Evolutionary conservation across 2,329 filamentous ascomycete genomes (phyloP), one percentile per base, ranked within the genome.

Genomic region (Phialemonium atrogriseum): DNA sequence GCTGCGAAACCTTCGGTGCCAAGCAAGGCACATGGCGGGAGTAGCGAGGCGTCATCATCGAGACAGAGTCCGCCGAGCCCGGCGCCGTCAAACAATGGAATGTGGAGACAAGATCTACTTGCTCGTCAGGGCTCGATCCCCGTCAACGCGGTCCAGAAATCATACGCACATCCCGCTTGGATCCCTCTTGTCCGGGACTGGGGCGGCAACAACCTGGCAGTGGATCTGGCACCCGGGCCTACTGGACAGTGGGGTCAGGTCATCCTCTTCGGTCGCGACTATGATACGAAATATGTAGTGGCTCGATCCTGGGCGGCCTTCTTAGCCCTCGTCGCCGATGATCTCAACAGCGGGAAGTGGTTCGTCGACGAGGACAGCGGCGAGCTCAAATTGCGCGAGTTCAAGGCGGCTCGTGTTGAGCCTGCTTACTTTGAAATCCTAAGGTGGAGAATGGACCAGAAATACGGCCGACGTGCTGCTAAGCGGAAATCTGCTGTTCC

Each of bases 201-300:
- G 91, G 91, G 91, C 55, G 91, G 91, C 58, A 98, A 98, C 73
- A 93, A 94, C 64, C 70, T 98, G 50, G 89, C 88, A 12, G 76
- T 95, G 27, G 91, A 98, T 57, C 68, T 98, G 36, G 85, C 88
- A 6, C 91, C 91, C 14, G 91, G 91, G 3, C 85, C 89, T 8
- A 73, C 75, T 27, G 91, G 91, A 23, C 83, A 80, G 54, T 98
- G 91, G 89, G 91, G 91, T 33, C 91, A 98, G 56, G 77, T 98
- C 43, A 94, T 98, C 49, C 72, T 98, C 39, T 95, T 94, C 55
- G 91, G 91, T 30, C 85, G 91, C 38, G 91, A 98, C 62, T 98
- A 94, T 59, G 91, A 98, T 54, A 94, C 85, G 59, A 98, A 98
- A 64, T 98, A 94, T 52, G 91, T 98, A 6, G 73, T 98, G 35